Percentiles rank a stretch among this genome's conserved stretches.
Evolutionary conservation across 2,329 filamentous ascomycete genomes (phyloP).

Genomic region (Cladorrhinum sp.): DNA sequence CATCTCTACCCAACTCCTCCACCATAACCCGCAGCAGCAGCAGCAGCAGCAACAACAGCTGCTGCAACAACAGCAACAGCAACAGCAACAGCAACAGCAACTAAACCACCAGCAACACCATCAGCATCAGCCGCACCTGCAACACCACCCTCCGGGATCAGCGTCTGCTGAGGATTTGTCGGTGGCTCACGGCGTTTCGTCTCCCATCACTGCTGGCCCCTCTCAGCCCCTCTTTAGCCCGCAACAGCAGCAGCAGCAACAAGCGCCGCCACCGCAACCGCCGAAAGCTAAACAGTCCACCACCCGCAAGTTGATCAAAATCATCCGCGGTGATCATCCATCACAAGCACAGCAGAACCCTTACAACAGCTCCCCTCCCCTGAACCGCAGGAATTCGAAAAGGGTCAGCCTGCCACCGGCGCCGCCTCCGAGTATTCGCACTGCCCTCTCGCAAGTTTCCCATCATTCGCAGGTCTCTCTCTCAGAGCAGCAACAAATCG

Average conservation of each 20-base stretch:
- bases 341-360: slow-evolving; percentile 32
- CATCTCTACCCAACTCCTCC: slow-evolving; percentile 28
- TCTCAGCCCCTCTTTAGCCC: slow-evolving; percentile 15
- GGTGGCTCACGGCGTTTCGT: slow-evolving; percentile 16
- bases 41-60: slow-evolving; percentile 27
- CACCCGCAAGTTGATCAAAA: slow-evolving; percentile 53
- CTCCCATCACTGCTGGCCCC: slow-evolving; percentile 27
- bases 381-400: slow-evolving; percentile 56
- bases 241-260: slow-evolving; percentile 23
- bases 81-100: slow-evolving; percentile 10
- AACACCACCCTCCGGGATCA: slow-evolving; percentile 16
- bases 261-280: slow-evolving; percentile 25
- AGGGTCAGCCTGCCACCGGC: slow-evolving; percentile 48
- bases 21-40: slow-evolving; percentile 29
- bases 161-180: slow-evolving; percentile 25
- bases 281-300: slow-evolving; percentile 45
- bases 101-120: slow-evolving; percentile 10
- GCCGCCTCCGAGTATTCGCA: slow-evolving; percentile 41
- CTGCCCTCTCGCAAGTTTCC: slow-evolving; percentile 38
- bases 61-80: slow-evolving; percentile 15
- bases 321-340: slow-evolving; percentile 38
- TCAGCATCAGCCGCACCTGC: slow-evolving; percentile 13
- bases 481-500: slow-evolving; percentile 32
- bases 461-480: slow-evolving; percentile 36
- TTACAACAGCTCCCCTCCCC: slow-evolving; percentile 49